These are phyloP conservation scores for Rauvolfia tetraphylla DNA, from an alignment of 257 asterid genomes.

Conservation along the genomic window DNA sequence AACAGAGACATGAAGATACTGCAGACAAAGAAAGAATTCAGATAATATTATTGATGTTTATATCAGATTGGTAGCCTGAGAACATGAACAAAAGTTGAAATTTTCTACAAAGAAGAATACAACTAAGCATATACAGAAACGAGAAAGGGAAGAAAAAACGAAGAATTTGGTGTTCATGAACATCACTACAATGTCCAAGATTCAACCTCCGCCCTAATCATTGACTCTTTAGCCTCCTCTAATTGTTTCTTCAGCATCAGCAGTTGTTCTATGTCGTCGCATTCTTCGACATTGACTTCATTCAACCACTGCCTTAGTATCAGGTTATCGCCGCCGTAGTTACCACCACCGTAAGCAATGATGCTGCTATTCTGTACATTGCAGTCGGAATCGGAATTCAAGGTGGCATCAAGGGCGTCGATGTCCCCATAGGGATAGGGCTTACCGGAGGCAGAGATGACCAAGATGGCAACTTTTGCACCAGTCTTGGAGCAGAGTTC, in stretches of 20 bases:
- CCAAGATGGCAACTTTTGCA: neutral
- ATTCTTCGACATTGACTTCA: neutral
- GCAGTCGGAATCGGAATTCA: neutral
- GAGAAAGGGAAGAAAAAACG: too few species aligned
- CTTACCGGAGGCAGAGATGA: constrained; percentile 4
- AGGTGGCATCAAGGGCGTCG: neutral
- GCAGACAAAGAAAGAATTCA: too few species aligned
- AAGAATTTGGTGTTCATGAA: too few species aligned
- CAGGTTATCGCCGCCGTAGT: neutral
- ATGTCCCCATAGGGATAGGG: constrained; percentile 4
- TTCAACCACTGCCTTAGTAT: neutral
- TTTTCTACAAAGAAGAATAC: neutral
- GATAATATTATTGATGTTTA: too few species aligned
- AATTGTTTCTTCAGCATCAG: neutral
- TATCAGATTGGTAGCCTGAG: too few species aligned
- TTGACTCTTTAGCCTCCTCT: neutral
- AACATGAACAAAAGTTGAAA: neutral
- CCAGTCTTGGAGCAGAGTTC: neutral
- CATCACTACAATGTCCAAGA: neutral
- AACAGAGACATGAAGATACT: too few species aligned
- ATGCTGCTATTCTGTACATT: neutral
- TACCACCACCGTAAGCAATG: neutral
- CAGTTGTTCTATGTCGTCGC: neutral
- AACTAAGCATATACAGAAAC: neutral
- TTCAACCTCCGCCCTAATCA: neutral